These are phyloP conservation scores for Fusarium sp. DNA, from an alignment of 2,329 filamentous ascomycete species.

Conservation along the genomic window DNA sequence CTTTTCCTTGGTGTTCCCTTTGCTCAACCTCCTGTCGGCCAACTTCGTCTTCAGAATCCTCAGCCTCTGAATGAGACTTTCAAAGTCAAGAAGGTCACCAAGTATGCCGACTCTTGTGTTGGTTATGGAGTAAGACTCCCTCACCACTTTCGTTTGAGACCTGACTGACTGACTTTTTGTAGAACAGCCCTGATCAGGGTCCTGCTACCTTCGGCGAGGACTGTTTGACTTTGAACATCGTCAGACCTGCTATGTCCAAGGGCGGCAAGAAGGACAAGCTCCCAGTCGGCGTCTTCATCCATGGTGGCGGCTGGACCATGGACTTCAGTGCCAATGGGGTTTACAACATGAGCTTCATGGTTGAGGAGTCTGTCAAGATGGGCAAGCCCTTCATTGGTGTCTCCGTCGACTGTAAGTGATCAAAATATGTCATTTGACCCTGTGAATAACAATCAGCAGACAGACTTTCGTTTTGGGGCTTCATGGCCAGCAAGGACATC, in stretches of 20 bases:
- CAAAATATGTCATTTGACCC: accelerated
- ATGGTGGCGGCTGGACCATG: conserved; percentile 55
- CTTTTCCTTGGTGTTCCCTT: conserved; percentile 43
- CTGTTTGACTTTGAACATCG: conserved; percentile 40
- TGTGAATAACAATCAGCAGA: conserved; percentile 2
- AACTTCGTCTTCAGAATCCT: conserved; percentile 35
- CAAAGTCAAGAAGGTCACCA: conserved; percentile 26
- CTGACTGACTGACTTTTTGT: neutral
- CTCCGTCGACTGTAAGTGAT: conserved; percentile 35
- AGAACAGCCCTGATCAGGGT: conserved; percentile 36
- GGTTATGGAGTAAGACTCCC: conserved; percentile 35
- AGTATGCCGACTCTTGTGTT: conserved; percentile 45
- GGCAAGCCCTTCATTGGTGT: conserved; percentile 41
- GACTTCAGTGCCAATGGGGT: conserved; percentile 61
- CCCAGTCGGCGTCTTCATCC: conserved; percentile 46
- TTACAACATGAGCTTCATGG: conserved; percentile 72
- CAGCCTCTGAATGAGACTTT: conserved; percentile 32
- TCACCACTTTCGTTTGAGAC: accelerated
- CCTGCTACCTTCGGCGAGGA: conserved; percentile 38
- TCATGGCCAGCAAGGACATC: conserved; percentile 60
- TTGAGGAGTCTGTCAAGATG: conserved; percentile 55
- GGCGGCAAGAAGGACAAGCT: conserved; percentile 26
- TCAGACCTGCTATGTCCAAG: conserved; percentile 25
- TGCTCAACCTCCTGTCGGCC: conserved; percentile 36
- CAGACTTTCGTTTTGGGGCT: conserved; percentile 55